Evolutionary conservation across 2,329 filamentous ascomycete genomes (phyloP).

Genomic region (Coniochaeta sp.): DNA sequence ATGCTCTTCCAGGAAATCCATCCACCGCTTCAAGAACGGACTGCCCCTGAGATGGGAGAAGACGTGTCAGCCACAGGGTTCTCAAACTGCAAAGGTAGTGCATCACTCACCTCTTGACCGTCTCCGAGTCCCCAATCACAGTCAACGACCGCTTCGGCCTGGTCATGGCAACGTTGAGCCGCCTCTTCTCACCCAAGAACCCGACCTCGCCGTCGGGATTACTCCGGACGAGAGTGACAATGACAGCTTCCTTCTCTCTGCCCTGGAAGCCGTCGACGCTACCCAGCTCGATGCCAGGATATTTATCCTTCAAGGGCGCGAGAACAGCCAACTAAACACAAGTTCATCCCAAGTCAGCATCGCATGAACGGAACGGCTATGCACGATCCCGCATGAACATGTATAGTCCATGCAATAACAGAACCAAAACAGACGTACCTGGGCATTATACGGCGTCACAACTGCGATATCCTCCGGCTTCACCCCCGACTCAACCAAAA

Average conservation of each 20-base stretch:
- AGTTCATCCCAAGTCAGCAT: conserved; percentile 15
- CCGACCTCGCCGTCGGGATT: conserved; percentile 84
- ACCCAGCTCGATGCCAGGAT: conserved; percentile 84
- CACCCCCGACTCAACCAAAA: conserved; percentile 73
- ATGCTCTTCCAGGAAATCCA: conserved; percentile 82
- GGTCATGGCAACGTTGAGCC: conserved; percentile 97
- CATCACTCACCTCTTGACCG: conserved; percentile 69
- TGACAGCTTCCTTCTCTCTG: conserved; percentile 89
- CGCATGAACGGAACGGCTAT: not conserved
- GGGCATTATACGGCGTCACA: conserved; percentile 93
- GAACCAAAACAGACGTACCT: conserved; percentile 41
- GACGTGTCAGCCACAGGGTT: not conserved
- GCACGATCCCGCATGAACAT: not conserved
- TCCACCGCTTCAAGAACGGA: conserved; percentile 82
- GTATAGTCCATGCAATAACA: not conserved
- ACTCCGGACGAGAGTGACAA: conserved; percentile 90
- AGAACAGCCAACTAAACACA: conserved; percentile 62
- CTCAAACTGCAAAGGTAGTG: conserved; percentile 2
- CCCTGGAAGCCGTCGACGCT: conserved; percentile 95
- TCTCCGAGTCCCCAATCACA: conserved; percentile 90
- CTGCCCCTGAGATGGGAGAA: conserved; percentile 57
- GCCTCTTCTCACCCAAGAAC: conserved; percentile 84
- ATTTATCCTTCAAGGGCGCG: conserved; percentile 72
- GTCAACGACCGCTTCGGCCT: conserved; percentile 84
- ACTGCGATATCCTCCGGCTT: conserved; percentile 81